Evolutionary conservation across 2,329 filamentous ascomycete species (phyloP).

Genomic region (Cordyceps farinosa): DNA sequence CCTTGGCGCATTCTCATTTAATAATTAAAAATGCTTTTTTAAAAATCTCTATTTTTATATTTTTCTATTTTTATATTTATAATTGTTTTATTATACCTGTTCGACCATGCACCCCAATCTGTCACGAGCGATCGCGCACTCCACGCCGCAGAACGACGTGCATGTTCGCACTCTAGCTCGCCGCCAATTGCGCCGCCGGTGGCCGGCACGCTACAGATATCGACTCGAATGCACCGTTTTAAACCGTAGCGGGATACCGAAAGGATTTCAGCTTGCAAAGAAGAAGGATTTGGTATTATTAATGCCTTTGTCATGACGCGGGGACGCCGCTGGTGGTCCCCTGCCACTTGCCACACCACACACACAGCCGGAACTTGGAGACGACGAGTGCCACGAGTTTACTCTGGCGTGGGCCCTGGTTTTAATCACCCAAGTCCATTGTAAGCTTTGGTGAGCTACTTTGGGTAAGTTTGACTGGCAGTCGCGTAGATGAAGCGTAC

Average conservation of each 20-base stretch:
- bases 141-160: neutral
- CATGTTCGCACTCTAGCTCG: neutral
- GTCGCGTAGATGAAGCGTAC: neutral
- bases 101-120: neutral
- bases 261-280: neutral
- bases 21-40: neutral
- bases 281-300: neutral
- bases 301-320: neutral
- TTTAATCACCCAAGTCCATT: too few relatives aligned
- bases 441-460: too few relatives aligned
- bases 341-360: too few relatives aligned
- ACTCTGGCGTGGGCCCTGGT: too few relatives aligned
- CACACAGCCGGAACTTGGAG: too few relatives aligned
- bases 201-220: neutral
- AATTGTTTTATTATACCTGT: neutral
- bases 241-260: neutral
- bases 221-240: conserved; percentile 3
- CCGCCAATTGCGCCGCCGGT: neutral
- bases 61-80: neutral
- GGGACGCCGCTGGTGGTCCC: neutral
- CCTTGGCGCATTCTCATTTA: too few relatives aligned
- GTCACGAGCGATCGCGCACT: conserved; percentile 5
- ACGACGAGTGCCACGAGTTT: too few relatives aligned
- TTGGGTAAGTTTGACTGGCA: too few relatives aligned
- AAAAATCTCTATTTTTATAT: neutral